phyloP scores from a whole-genome alignment of 2,329 filamentous ascomycete species.

The Ustilaginoidea virens region DNA sequence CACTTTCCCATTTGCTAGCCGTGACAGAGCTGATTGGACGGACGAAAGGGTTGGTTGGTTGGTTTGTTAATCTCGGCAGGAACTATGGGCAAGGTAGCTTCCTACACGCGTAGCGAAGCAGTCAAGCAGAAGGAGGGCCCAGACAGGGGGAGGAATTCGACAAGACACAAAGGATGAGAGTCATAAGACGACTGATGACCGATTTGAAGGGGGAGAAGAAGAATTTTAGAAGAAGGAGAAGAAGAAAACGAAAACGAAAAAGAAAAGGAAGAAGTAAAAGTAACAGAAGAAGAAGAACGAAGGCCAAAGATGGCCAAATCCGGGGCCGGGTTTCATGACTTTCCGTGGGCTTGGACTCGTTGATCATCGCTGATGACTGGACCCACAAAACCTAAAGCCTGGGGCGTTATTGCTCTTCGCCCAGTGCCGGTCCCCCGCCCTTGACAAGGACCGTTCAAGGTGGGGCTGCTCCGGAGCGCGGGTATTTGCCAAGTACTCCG shows the following conservation, averaged over 20 bases:
- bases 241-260: background rate
- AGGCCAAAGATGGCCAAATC: conserved; percentile 3
- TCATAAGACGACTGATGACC: too few relatives aligned
- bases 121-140: too few relatives aligned
- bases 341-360: conserved; percentile 4
- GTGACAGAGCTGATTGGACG: background rate
- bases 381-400: too few relatives aligned
- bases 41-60: too few relatives aligned
- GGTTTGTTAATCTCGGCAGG: too few relatives aligned
- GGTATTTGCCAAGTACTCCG: too few relatives aligned
- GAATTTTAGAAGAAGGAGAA: background rate
- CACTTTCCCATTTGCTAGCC: background rate
- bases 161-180: too few relatives aligned
- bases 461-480: conserved; percentile 4
- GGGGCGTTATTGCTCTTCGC: background rate
- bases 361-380: too few relatives aligned
- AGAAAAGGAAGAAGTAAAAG: background rate
- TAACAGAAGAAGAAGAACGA: too few relatives aligned
- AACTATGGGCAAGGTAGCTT: too few relatives aligned
- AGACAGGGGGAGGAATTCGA: too few relatives aligned
- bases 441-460: conserved; percentile 4
- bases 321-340: conserved; percentile 6
- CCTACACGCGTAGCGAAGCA: too few relatives aligned
- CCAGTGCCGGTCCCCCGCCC: conserved; percentile 1
- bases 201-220: background rate